A percentile compares a stretch with the other conserved stretches of the same genome.
Conservation (phyloP, 352 stramenopile genomes). For the Globisporangium sylvaticum region DNA sequence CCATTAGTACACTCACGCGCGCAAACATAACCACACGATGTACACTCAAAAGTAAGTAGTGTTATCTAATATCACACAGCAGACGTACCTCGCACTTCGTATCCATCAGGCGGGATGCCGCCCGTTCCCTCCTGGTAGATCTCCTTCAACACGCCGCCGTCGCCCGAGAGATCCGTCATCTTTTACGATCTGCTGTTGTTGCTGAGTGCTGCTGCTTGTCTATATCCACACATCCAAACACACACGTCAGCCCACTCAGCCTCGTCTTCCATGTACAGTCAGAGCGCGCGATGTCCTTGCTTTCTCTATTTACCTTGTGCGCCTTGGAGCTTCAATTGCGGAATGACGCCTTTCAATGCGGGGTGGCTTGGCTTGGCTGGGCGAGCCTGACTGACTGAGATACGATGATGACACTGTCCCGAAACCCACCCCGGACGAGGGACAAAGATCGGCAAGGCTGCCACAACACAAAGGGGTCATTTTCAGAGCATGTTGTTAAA, state of each 20-base stretch:
- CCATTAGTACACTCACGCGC: neutral
- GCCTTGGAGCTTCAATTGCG: constrained; percentile 8
- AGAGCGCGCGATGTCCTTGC: neutral
- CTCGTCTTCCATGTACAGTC: neutral
- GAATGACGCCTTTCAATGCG: constrained; percentile 4
- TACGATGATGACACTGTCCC: neutral
- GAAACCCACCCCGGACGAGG: neutral
- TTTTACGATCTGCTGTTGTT: constrained; percentile 6
- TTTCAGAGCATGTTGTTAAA: neutral
- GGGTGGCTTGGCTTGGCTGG: neutral
- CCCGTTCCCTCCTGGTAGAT: constrained; percentile 87
- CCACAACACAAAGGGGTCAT: neutral
- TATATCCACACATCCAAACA: neutral
- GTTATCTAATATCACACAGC: neutral
- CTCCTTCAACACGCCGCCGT: constrained; percentile 91
- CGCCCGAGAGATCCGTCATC: constrained; percentile 76
- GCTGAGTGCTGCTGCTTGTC: neutral
- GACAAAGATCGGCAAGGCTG: constrained; percentile 1
- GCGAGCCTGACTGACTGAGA: neutral
- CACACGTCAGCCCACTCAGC: neutral
- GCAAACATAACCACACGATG: neutral
- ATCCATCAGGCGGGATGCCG: constrained; percentile 68
- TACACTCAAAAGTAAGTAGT: neutral
- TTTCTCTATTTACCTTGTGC: neutral
- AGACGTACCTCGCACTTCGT: constrained; percentile 67